Evolutionary conservation across 768 basidiomycete genomes (phyloP).

Genomic region (Brasilioporus rufonigricans): DNA sequence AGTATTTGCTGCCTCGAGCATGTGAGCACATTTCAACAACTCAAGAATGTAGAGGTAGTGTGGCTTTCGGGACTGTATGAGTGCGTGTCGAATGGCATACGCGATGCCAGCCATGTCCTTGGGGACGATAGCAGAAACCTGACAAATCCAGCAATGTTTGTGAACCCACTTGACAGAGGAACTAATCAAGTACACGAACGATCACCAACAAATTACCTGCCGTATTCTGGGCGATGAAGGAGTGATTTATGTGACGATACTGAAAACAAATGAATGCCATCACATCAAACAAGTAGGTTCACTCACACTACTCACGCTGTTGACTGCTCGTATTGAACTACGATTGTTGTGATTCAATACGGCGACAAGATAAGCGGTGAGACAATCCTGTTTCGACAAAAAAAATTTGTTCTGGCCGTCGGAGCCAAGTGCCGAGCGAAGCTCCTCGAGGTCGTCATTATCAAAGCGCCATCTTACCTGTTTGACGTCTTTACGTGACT

Average conservation of each 20-base stretch:
- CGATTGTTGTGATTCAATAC: constrained; percentile 15
- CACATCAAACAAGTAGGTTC: background rate
- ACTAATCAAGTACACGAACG: constrained; percentile 6
- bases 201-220: constrained; percentile 15
- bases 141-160: background rate
- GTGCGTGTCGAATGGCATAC: constrained; percentile 9
- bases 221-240: constrained; percentile 10
- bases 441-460: constrained; percentile 8
- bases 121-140: constrained; percentile 12
- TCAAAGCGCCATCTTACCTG: constrained; percentile 18
- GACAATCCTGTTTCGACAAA: constrained; percentile 25
- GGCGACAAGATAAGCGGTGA: constrained; percentile 27
- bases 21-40: constrained; percentile 12
- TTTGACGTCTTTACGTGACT: constrained; percentile 2
- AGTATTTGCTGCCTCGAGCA: constrained; percentile 13
- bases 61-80: constrained; percentile 7
- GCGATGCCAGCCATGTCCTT: constrained; percentile 18
- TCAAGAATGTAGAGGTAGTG: constrained; percentile 4
- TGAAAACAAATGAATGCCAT: background rate
- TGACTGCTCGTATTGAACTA: constrained; percentile 14
- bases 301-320: constrained; percentile 25
- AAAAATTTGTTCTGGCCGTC: background rate
- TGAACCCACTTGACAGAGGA: background rate
- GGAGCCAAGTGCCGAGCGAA: constrained; percentile 9
- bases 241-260: constrained; percentile 13